Evolutionary conservation across 495 filamentous ascomycete genomes (phyloP).

Genomic region (Neurospora hispaniola): DNA sequence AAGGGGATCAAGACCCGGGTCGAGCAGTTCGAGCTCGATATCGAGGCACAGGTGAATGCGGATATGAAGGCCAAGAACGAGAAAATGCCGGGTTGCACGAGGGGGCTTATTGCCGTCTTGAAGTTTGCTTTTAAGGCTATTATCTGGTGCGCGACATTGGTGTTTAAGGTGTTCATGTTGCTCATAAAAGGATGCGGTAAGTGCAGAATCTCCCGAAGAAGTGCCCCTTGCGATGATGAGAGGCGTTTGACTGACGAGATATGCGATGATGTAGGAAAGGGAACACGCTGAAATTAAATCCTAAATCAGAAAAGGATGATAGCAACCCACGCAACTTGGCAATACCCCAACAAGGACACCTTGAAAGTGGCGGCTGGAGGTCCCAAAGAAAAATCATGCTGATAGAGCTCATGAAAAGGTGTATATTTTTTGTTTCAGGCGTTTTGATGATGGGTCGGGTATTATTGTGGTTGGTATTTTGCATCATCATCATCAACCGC

Average conservation of each 20-base stretch:
- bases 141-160: conserved; percentile 35
- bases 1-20: conserved; percentile 22
- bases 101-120: conserved; percentile 30
- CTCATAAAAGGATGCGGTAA: conserved; percentile 27
- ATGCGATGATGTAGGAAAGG: background rate
- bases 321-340: background rate
- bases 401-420: background rate
- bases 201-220: conserved; percentile 30
- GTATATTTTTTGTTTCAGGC: conserved; percentile 6
- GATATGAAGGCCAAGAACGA: conserved; percentile 33
- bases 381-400: background rate
- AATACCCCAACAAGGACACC: background rate
- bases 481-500: background rate
- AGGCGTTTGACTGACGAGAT: background rate
- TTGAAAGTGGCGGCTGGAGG: background rate
- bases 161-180: conserved; percentile 31
- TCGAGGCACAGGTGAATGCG: conserved; percentile 40
- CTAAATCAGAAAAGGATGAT: background rate
- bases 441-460: background rate
- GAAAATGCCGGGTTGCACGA: conserved; percentile 28
- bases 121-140: conserved; percentile 34
- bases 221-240: background rate
- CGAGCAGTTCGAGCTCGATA: conserved; percentile 45
- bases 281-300: too few species aligned
- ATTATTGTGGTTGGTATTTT: conserved; percentile 1